Conservation (phyloP, 257 asterid species). For the Apocynum venetum region DNA sequence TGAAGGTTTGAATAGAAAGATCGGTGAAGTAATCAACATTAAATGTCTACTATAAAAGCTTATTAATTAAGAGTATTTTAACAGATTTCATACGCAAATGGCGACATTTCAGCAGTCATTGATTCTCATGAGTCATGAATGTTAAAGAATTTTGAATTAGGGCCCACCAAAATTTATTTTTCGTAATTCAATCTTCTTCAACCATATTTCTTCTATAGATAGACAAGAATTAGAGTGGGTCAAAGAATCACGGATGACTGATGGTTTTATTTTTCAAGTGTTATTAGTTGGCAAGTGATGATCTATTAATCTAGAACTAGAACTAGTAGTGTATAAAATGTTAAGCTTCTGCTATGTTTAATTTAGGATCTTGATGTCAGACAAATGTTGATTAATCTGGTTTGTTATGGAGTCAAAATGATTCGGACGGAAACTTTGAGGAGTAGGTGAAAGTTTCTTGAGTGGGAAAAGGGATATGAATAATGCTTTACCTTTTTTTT, state of each 20-base stretch:
- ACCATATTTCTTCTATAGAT: constrained; percentile 18
- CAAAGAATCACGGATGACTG: not conserved
- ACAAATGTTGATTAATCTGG: not conserved
- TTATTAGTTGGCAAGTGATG: not conserved
- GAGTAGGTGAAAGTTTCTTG: not conserved
- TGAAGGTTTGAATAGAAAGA: not conserved
- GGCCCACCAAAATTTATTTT: constrained; percentile 37
- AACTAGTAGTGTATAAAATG: not conserved
- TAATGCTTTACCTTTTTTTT: not conserved
- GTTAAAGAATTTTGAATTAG: constrained; percentile 21
- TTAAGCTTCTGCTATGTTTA: not conserved
- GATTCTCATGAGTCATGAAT: constrained; percentile 22
- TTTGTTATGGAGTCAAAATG: not conserved
- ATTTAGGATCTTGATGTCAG: not conserved
- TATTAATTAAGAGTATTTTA: constrained; percentile 15
- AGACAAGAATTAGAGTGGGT: constrained; percentile 1
- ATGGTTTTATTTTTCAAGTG: not conserved
- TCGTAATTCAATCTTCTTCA: constrained; percentile 26
- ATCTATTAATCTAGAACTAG: not conserved
- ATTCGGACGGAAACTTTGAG: not conserved
- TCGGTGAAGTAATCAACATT: not conserved
- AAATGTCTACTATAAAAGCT: not conserved
- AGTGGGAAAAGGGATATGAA: not conserved
- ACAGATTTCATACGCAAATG: constrained; percentile 24
- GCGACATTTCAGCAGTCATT: constrained; percentile 30